phyloP scores from a whole-genome alignment of 2,329 filamentous ascomycete species.

The Coniochaeta ligniaria region DNA sequence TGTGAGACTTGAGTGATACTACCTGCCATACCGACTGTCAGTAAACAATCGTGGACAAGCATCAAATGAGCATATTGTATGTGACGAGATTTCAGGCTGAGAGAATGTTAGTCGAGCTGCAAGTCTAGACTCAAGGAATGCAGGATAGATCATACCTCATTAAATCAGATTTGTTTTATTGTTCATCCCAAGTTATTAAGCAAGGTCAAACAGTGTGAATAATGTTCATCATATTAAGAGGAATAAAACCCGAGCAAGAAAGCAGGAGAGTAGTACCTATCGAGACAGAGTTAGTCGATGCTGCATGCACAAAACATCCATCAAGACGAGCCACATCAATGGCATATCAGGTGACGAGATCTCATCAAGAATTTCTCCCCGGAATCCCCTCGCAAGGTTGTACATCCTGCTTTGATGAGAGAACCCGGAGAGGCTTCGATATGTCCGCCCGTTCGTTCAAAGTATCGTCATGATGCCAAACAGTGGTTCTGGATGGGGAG shows the following conservation, averaged over 20 bases:
- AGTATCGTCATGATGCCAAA: constrained; percentile 47
- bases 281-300: constrained; percentile 14
- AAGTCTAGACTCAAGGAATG: not conserved
- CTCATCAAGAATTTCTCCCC: constrained; percentile 53
- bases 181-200: constrained; percentile 42
- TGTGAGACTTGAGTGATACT: not conserved
- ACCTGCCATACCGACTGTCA: not conserved
- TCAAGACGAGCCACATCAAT: constrained; percentile 19
- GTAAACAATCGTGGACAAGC: not conserved
- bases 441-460: constrained; percentile 68
- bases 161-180: constrained; percentile 47
- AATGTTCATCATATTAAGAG: constrained; percentile 40
- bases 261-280: constrained; percentile 19
- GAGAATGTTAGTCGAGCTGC: constrained; percentile 11
- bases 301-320: not conserved
- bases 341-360: constrained; percentile 55
- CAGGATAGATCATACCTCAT: constrained; percentile 28
- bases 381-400: constrained; percentile 51
- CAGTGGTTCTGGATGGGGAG: constrained; percentile 8
- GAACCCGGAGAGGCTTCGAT: constrained; percentile 42
- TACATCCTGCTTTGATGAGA: constrained; percentile 45
- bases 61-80: not conserved
- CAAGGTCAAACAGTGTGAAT: constrained; percentile 56
- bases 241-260: constrained; percentile 10
- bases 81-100: constrained; percentile 2